phyloP scores from a whole-genome alignment of 2,329 filamentous ascomycete genomes.

The Claviceps sp. region DNA sequence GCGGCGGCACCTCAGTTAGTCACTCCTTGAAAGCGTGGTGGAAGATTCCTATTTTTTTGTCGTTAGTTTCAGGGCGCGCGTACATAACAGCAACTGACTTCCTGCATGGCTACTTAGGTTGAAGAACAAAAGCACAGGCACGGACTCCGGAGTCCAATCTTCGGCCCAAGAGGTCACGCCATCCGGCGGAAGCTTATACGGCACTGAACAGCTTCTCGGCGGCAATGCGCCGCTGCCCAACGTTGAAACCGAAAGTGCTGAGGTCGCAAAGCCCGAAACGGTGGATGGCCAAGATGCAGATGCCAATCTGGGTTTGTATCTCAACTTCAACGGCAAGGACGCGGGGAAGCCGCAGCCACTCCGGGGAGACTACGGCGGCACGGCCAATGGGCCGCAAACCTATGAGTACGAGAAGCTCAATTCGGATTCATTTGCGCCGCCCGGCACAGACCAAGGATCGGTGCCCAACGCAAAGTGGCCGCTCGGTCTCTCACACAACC shows the following conservation, averaged over 20 bases:
- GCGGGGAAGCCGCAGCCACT: conserved; percentile 41
- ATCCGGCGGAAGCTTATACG: conserved; percentile 26
- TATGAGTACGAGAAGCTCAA: conserved; percentile 38
- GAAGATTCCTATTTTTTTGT: no score
- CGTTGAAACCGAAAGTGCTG: conserved; percentile 23
- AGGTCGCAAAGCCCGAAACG: conserved; percentile 25
- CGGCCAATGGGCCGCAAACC: conserved; percentile 38
- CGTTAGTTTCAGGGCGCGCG: not conserved
- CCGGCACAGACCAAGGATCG: conserved; percentile 36
- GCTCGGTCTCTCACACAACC: conserved; percentile 36
- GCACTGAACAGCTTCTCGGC: conserved; percentile 25
- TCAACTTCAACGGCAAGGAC: conserved; percentile 38
- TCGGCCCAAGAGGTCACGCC: conserved; percentile 23
- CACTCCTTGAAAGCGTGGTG: no score
- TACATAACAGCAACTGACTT: not conserved
- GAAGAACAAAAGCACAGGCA: conserved; percentile 25
- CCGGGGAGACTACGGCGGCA: conserved; percentile 33
- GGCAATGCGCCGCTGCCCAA: conserved; percentile 24
- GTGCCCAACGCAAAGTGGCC: conserved; percentile 39
- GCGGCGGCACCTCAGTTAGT: conserved; percentile 1
- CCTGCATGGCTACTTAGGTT: not conserved
- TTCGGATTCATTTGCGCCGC: conserved; percentile 39
- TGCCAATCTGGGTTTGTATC: conserved; percentile 33
- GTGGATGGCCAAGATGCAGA: conserved; percentile 37
- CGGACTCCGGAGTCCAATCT: conserved; percentile 26